Evolutionary conservation across 2,329 filamentous ascomycete genomes (phyloP).

Genomic region (Endocalyx cinctus): DNA sequence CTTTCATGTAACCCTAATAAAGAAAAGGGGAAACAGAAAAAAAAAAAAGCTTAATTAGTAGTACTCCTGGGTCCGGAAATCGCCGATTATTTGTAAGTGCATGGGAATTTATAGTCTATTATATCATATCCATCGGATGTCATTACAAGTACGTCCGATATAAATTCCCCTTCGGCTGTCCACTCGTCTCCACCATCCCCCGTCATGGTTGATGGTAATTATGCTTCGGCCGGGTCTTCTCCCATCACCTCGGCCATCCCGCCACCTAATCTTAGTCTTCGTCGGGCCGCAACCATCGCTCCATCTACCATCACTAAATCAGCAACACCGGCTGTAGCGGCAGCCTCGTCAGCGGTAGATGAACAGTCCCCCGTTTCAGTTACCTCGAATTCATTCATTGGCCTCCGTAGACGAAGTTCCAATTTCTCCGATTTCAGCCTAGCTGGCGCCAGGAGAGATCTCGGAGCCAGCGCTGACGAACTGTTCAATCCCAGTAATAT

Average conservation of each 20-base stretch:
- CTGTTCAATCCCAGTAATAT: conserved; percentile 58
- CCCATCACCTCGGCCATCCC: conserved; percentile 12
- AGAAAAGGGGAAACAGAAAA: too few species aligned
- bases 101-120: too few species aligned
- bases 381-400: conserved; percentile 16
- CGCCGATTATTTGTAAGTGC: too few species aligned
- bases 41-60: too few species aligned
- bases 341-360: conserved; percentile 20
- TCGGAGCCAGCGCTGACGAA: conserved; percentile 65
- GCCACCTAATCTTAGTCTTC: conserved; percentile 33
- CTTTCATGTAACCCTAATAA: too few species aligned
- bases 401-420: conserved; percentile 63
- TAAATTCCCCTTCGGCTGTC: too few species aligned
- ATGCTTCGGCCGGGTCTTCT: conserved; percentile 17
- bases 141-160: too few species aligned
- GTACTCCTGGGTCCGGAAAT: too few species aligned
- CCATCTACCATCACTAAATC: conserved; percentile 21
- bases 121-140: too few species aligned
- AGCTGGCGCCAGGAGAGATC: conserved; percentile 59
- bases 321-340: too few species aligned
- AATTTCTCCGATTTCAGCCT: conserved; percentile 73
- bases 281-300: conserved; percentile 37
- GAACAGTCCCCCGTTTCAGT: conserved; percentile 11
- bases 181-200: conserved; percentile 8
- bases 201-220: conserved; percentile 25